Evolutionary conservation across 1,284 basidiomycete species (phyloP).

Genomic region (Fomitopsis betulina): DNA sequence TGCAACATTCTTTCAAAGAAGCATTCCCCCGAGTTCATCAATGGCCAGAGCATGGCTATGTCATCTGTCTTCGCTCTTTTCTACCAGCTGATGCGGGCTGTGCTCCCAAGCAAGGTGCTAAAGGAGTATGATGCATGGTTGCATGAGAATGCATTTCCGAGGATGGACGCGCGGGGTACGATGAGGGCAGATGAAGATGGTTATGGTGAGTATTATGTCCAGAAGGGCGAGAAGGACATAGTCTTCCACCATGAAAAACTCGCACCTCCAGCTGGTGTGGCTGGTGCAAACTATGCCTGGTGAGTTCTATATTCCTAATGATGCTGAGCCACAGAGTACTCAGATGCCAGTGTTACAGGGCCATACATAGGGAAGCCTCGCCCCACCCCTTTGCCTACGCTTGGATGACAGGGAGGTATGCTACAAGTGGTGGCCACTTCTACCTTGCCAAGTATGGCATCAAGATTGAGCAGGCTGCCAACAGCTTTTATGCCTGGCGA

Average conservation of each 20-base stretch:
- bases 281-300: not conserved
- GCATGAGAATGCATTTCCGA: not conserved
- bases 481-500: conserved; percentile 2
- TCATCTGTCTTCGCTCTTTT: not conserved
- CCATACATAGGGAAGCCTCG: not conserved
- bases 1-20: not conserved
- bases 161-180: not conserved
- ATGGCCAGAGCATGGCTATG: not conserved
- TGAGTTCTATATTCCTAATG: not conserved
- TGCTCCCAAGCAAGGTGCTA: not conserved
- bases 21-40: not conserved
- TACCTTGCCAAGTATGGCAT: conserved; percentile 4
- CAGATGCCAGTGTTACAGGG: not conserved
- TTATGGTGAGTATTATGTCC: not conserved
- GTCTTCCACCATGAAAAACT: not conserved
- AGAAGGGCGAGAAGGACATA: not conserved
- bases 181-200: not conserved
- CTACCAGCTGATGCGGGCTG: not conserved
- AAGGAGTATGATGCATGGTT: not conserved
- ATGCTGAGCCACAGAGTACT: not conserved
- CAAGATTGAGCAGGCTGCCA: not conserved
- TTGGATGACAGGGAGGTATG: not conserved
- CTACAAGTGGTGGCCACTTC: conserved; percentile 1
- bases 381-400: not conserved
- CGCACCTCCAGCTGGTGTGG: not conserved